Percentiles rank a stretch among this genome's conserved stretches.
Evolutionary conservation across 768 basidiomycete species (phyloP).

Genomic region (Ramaria sp.): DNA sequence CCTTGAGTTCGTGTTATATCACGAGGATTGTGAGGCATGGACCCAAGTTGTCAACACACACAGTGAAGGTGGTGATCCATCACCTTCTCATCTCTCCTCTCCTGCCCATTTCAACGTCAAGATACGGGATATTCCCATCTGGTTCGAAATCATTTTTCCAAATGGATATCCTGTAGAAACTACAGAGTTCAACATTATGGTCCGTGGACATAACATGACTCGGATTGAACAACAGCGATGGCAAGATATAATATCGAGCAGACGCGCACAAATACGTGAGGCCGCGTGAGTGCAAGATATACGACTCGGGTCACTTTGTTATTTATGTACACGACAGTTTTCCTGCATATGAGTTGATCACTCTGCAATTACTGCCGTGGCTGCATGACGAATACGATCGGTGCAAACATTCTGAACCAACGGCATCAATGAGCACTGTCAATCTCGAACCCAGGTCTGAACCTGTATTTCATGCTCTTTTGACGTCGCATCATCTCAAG

Average conservation of each 20-base stretch:
- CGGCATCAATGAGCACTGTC: neutral
- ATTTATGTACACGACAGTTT: constrained; percentile 30
- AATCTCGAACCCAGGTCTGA: neutral
- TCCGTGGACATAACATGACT: constrained; percentile 37
- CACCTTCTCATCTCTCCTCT: constrained; percentile 14
- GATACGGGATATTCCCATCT: constrained; percentile 16
- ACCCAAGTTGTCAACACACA: constrained; percentile 15
- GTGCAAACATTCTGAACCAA: neutral
- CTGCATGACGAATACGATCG: constrained; percentile 30
- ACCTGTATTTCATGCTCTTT: constrained; percentile 42
- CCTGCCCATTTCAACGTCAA: constrained; percentile 27
- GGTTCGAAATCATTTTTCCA: constrained; percentile 27
- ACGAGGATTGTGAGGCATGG: constrained; percentile 28
- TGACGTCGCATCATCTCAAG: constrained; percentile 65
- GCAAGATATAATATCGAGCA: constrained; percentile 30
- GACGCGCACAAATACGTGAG: constrained; percentile 23
- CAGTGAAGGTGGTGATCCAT: constrained; percentile 18
- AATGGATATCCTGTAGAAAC: constrained; percentile 12
- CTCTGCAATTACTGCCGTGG: constrained; percentile 43
- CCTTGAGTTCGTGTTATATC: constrained; percentile 26
- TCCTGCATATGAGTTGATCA: constrained; percentile 49
- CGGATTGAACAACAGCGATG: constrained; percentile 40
- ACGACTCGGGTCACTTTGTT: neutral
- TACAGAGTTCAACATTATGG: constrained; percentile 13
- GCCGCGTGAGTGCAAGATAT: constrained; percentile 18